A percentile compares a stretch with the other conserved stretches of the same genome.
phyloP scores from a whole-genome alignment of 148 eudicot species.

The Rhododendron simsii region DNA sequence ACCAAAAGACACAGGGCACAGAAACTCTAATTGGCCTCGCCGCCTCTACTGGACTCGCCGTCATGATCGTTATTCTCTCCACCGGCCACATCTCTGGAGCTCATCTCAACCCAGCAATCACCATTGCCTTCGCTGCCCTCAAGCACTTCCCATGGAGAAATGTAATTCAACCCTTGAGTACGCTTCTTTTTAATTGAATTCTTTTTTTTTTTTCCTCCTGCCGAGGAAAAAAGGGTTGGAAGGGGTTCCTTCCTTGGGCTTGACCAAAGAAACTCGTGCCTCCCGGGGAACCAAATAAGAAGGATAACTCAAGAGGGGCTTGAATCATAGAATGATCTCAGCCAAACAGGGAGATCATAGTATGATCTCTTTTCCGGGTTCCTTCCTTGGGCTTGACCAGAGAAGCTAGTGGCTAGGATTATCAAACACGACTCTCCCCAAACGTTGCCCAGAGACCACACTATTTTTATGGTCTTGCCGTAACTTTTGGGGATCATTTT shows the following conservation, averaged over 20 bases:
- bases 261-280: background rate
- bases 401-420: background rate
- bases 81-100: conserved; percentile 97
- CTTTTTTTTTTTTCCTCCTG: background rate
- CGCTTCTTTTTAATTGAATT: background rate
- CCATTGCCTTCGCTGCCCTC: conserved; percentile 89
- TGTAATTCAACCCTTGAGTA: conserved; percentile 31
- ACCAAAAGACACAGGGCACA: conserved; percentile 74
- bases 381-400: too few relatives aligned
- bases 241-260: background rate
- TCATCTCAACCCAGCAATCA: conserved; percentile 84
- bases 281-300: background rate
- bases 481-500: background rate
- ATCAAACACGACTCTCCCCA: background rate
- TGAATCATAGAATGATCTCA: background rate
- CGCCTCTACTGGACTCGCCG: conserved; percentile 80
- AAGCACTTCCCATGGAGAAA: conserved; percentile 95
- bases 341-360: background rate
- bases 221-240: background rate
- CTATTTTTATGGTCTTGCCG: background rate
- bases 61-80: conserved; percentile 81
- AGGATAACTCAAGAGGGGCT: background rate
- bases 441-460: background rate
- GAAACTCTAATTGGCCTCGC: conserved; percentile 86
- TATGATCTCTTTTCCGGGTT: too few relatives aligned